Conservation (phyloP, 2,329 filamentous ascomycete genomes). For the Nemania diffusa region DNA sequence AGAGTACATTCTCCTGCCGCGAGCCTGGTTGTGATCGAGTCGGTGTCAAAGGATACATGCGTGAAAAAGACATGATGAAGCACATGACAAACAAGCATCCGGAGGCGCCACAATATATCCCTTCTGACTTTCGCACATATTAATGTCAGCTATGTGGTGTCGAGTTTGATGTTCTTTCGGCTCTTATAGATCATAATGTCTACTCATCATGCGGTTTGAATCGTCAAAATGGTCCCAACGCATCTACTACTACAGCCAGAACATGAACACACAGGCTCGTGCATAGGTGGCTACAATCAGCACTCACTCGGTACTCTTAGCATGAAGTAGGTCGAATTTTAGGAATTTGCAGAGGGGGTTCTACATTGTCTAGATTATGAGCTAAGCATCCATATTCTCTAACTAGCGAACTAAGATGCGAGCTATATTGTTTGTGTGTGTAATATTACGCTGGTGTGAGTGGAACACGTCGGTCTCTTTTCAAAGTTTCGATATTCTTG, state of each 20-base stretch:
- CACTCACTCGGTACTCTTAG: too few species aligned
- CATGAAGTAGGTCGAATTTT: not conserved
- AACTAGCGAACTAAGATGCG: too few species aligned
- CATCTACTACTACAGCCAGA: not conserved
- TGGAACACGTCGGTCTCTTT: too few species aligned
- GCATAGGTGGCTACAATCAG: too few species aligned
- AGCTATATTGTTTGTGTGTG: too few species aligned
- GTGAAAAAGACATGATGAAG: conserved; percentile 42
- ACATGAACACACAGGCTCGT: not conserved
- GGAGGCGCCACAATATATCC: conserved; percentile 17
- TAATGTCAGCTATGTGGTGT: not conserved
- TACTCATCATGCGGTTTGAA: not conserved
- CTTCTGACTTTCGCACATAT: not conserved
- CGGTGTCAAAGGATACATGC: conserved; percentile 41
- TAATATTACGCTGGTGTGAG: too few species aligned
- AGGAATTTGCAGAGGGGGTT: not conserved
- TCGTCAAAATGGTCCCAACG: not conserved
- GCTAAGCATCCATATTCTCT: too few species aligned
- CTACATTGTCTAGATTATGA: too few species aligned
- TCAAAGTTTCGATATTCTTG: too few species aligned
- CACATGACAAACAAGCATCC: conserved; percentile 41
- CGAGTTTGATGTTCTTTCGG: not conserved
- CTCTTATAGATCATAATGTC: not conserved
- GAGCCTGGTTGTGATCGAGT: conserved; percentile 45
- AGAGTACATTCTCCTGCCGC: conserved; percentile 49